Base-by-base conservation (phyloP, 2,329 filamentous ascomycete genomes). In the Diaporthe sp. region DNA sequence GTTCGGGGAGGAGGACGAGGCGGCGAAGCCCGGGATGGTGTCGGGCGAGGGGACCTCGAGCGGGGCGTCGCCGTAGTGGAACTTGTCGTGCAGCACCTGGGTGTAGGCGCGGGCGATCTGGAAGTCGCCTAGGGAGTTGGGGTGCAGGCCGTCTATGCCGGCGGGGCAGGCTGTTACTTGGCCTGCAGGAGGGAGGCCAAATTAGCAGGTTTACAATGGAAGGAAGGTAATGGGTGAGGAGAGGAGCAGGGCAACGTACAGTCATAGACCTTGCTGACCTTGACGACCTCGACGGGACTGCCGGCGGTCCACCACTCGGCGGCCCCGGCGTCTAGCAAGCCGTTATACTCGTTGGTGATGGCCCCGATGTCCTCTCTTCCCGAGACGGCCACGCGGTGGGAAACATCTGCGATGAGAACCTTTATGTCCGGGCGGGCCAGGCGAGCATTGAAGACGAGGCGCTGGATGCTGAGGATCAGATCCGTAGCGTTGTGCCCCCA, bases 131-230 rank as follows among this genome's bases (percentile, higher is more conserved):
- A 83, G 78, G 8, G 81, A 81, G 65, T 84, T 85, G 0, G 85
- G 86, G 72, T 88, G 86, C 12, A 87, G 77, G 13, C 85, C 86
- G 78, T 87, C 86, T 74, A 85, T 83, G 8, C 82, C 81, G 1
- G 80, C 81, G 15, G 77, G 79, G 22, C 80, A 81, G 37, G 51
- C 74, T 59, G 78, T 74, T 44, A 73, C 67, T 25, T 78, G 78
- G 70, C 78, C 79, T 80, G n/a, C 6, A 15, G 15, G 25, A 17
- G 28, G 0, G 15, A 17, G 34, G 34, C 37, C 12, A 10, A 6
- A 46, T 49, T 55, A 58, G 44, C 57, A 39, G 4, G 58, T 39
- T 28, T 39, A 10, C 12, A 13, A n/a, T 31, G 7, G 6, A 12
- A 49, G 15, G 42, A 71, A 53, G 10, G 9, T 25, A 2, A 12